A percentile compares a stretch with the other conserved stretches of the same genome.
Evolutionary conservation across 257 asterid genomes (phyloP).

Genomic region (Rhazya stricta): DNA sequence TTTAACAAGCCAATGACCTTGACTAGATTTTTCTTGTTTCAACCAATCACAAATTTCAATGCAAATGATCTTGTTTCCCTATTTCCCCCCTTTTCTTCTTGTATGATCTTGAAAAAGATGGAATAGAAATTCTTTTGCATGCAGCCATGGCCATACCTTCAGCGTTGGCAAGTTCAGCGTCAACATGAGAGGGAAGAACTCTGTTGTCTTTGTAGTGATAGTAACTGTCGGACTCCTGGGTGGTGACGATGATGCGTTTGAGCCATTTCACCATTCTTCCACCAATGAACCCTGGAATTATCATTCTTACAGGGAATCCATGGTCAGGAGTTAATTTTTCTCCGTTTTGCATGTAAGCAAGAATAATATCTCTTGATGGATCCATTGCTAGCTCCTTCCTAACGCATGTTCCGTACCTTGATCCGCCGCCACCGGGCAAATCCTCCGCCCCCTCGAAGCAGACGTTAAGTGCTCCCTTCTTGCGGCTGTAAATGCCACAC

Average conservation of each 20-base stretch:
- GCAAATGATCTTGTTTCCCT: too few species aligned
- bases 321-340: slow-evolving; percentile 68
- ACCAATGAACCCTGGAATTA: slow-evolving; percentile 87
- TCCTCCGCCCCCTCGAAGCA: slow-evolving; percentile 92
- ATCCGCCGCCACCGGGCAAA: slow-evolving; percentile 92
- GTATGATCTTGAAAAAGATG: too few species aligned
- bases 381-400: slow-evolving; percentile 77
- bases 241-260: slow-evolving; percentile 62
- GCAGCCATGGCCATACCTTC: slow-evolving; percentile 47
- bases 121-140: not conserved
- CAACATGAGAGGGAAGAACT: slow-evolving; percentile 85
- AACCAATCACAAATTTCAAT: not conserved
- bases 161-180: slow-evolving; percentile 77
- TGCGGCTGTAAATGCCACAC: slow-evolving; percentile 56
- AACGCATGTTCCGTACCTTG: slow-evolving; percentile 74
- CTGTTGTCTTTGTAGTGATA: slow-evolving; percentile 75
- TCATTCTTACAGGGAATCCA: slow-evolving; percentile 79
- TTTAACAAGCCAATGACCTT: not conserved
- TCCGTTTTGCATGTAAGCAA: slow-evolving; percentile 94
- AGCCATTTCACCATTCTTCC: slow-evolving; percentile 98
- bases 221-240: slow-evolving; percentile 60
- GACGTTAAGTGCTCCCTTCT: slow-evolving; percentile 53
- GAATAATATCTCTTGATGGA: slow-evolving; percentile 58
- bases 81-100: too few species aligned
- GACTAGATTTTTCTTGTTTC: not conserved